A percentile compares a stretch with the other conserved stretches of the same genome.
Evolutionary conservation across 176 grass and related monocot genomes (phyloP).

Genomic region (Eleusine coracana): DNA sequence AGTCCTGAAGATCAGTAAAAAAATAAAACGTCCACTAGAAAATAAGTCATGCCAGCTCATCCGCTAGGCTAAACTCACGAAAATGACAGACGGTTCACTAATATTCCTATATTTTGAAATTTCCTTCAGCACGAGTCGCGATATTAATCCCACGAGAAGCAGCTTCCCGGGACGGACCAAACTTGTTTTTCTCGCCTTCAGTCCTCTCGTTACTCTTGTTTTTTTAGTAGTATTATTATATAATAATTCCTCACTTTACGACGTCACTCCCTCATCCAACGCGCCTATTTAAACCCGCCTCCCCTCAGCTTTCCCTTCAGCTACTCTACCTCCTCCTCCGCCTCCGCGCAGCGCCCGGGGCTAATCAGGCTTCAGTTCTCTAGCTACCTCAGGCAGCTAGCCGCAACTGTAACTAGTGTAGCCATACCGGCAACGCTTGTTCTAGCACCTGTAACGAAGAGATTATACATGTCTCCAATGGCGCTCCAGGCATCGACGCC

Average conservation of each 20-base stretch:
- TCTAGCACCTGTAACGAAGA: background rate
- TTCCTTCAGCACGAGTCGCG: too few relatives aligned
- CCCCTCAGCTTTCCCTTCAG: background rate
- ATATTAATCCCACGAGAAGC: conserved; percentile 1
- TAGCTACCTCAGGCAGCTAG: background rate
- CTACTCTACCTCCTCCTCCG: background rate
- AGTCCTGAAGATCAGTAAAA: too few relatives aligned
- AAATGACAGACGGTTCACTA: too few relatives aligned
- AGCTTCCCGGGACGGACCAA: background rate
- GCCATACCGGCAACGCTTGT: background rate
- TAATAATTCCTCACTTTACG: background rate
- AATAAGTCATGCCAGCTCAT: too few relatives aligned
- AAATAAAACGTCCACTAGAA: too few relatives aligned
- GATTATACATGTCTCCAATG: conserved; percentile 45
- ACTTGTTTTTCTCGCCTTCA: background rate
- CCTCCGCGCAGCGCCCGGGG: background rate
- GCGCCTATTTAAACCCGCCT: conserved; percentile 36
- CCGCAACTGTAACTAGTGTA: background rate
- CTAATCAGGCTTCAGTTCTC: background rate
- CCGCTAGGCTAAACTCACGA: too few relatives aligned
- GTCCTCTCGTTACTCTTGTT: background rate
- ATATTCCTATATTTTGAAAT: too few relatives aligned
- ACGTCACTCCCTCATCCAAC: background rate
- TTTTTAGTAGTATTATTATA: background rate
- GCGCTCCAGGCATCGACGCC: conserved; percentile 45